Base-by-base conservation (phyloP, 306 rosid species). In the Quercus mongolica region DNA sequence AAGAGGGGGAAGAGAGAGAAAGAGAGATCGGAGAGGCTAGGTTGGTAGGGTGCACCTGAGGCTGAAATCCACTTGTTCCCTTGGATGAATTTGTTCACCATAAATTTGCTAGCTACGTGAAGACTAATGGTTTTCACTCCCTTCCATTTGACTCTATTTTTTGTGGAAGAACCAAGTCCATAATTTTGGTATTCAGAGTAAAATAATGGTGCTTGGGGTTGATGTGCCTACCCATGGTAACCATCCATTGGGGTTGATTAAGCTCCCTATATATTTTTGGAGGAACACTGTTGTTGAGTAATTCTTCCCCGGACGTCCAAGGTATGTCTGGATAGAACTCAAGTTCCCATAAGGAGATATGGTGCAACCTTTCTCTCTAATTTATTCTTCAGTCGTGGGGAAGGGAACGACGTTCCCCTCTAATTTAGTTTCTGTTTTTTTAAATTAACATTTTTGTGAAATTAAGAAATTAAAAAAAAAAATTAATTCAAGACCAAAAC, bases 241-340 rank as follows among this genome's bases (percentile, higher is more conserved):
- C 98, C 97, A 90, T 1, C 94, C 98, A n/a, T 23, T 73, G 18
- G 92, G 89, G 26, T 73, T 3, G 54, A 92, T 84, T 54, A 94
- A 81, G 11, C 77, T 64, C 6, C 76, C 89, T 71, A 94, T 38
- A 19, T 70, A 67, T 7, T 79, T 79, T 14, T 85, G 81, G 84
- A 92, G 74, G 41, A 61, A 85, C 2, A 90, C 83, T 4, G 98
- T 92, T 5, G 97, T 94, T 46, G 97, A 92, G 81, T 90, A 88
- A 58, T 92, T 82, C 96, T 90, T 92, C 97, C 98, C 89, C 0
- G 97, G 96, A 69, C 97, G 85, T 25, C 97, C 98, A 11, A 94
- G 90, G 83, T 83, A 94, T 21, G 96, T 92, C 30, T 73, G 10
- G n/a, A 90, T 88, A 0, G 85, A 56, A 44, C 87, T 84, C 62